A percentile compares a stretch with the other conserved stretches of the same genome.
Conservation (phyloP, 192 early-diverging fungal species). For the Bifiguratus adelaidae region DNA sequence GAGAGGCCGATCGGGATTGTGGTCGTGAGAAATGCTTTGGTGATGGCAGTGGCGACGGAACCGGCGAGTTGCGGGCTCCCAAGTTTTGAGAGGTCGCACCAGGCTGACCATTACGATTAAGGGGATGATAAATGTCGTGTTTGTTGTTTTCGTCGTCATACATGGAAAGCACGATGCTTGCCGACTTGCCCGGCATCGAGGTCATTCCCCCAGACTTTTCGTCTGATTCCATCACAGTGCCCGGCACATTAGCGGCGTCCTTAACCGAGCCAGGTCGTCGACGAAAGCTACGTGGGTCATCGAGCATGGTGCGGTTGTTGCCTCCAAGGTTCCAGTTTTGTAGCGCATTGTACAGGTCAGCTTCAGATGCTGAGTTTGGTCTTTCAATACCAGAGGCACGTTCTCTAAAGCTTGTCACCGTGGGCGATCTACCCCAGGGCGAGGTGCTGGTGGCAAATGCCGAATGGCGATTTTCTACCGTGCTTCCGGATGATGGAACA, state of each 20-base stretch:
- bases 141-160: slow-evolving; percentile 7
- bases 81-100: neutral
- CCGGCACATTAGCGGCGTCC: slow-evolving; percentile 6
- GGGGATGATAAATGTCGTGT: neutral
- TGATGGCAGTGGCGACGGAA: slow-evolving; percentile 11
- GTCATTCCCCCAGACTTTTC: neutral
- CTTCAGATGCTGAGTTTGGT: slow-evolving; percentile 5
- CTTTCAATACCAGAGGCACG: slow-evolving; percentile 2
- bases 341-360: slow-evolving; percentile 5
- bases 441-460: slow-evolving; percentile 3
- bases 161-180: slow-evolving; percentile 16
- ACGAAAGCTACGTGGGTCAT: slow-evolving; percentile 8
- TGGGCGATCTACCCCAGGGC: slow-evolving; percentile 5
- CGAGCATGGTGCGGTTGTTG: neutral
- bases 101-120: no score
- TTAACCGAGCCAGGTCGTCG: neutral
- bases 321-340: slow-evolving; percentile 5
- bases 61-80: neutral
- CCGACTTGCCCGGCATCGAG: neutral
- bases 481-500: slow-evolving; percentile 2
- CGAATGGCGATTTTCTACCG: neutral
- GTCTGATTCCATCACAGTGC: slow-evolving; percentile 10
- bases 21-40: slow-evolving; percentile 15
- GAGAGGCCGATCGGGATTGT: slow-evolving; percentile 9
- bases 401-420: slow-evolving; percentile 8